A percentile compares a stretch with the other conserved stretches of the same genome.
Evolutionary conservation across 75 land plant species (phyloP).

Genomic region (Gnetum montanum): DNA sequence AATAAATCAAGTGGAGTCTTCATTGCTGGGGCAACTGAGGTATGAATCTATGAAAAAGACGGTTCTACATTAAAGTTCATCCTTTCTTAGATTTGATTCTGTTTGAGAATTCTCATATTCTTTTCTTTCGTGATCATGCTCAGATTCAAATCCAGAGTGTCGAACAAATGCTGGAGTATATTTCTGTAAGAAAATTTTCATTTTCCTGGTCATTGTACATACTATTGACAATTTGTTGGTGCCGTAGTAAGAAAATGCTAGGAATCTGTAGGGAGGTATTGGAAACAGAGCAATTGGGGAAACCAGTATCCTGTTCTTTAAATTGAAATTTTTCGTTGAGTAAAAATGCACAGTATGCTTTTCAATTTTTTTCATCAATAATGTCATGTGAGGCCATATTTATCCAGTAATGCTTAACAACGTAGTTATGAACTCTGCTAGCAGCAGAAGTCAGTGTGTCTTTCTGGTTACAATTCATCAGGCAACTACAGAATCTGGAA

Average conservation of each 20-base stretch:
- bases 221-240: background rate
- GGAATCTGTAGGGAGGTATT: conserved; percentile 3
- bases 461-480: conserved; percentile 45
- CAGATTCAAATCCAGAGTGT: conserved; percentile 3
- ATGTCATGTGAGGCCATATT: background rate
- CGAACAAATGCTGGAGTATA: conserved; percentile 3
- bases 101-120: background rate
- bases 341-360: background rate
- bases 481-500: conserved; percentile 19
- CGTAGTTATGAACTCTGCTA: conserved; percentile 53
- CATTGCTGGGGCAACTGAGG: conserved; percentile 65
- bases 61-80: background rate
- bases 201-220: too few relatives aligned
- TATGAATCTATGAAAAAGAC: conserved; percentile 2
- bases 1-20: conserved; percentile 51
- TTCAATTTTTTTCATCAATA: background rate
- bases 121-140: too few relatives aligned
- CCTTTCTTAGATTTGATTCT: background rate
- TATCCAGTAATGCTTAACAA: conserved; percentile 9
- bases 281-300: conserved; percentile 57
- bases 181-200: conserved; percentile 3
- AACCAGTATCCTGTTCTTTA: conserved; percentile 47
- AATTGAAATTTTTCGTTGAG: too few relatives aligned
- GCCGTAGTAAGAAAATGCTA: background rate
- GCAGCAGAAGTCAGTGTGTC: conserved; percentile 62